Percentiles rank a stretch among this genome's conserved stretches.
Evolutionary conservation across 2,329 filamentous ascomycete genomes (phyloP).

Genomic region (Venturiaceae sp.): DNA sequence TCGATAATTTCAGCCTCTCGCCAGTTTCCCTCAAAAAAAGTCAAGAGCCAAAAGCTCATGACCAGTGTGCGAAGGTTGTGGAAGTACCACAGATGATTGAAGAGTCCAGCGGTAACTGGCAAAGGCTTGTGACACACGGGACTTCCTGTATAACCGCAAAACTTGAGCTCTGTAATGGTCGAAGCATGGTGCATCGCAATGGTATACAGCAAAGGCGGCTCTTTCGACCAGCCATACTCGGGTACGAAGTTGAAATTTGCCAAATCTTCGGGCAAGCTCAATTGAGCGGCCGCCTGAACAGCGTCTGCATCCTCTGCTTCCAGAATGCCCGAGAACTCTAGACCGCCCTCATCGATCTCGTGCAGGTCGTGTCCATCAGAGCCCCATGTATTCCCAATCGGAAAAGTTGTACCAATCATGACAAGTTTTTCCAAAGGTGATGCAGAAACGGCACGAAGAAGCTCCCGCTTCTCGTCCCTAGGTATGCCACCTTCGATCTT

Average conservation of each 20-base stretch:
- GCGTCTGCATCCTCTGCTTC: conserved; percentile 22
- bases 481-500: conserved; percentile 39
- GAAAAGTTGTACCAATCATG: conserved; percentile 33
- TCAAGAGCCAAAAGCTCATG: conserved; percentile 32
- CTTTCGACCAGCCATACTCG: conserved; percentile 29
- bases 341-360: conserved; percentile 17
- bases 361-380: conserved; percentile 21
- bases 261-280: conserved; percentile 14
- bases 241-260: conserved; percentile 9
- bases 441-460: conserved; percentile 29
- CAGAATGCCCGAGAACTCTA: conserved; percentile 14
- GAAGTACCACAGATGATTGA: conserved; percentile 30
- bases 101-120: conserved; percentile 26
- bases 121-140: conserved; percentile 28
- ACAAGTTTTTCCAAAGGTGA: conserved; percentile 35
- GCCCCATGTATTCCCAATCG: conserved; percentile 37
- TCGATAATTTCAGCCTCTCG: conserved; percentile 9
- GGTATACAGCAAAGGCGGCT: conserved; percentile 30
- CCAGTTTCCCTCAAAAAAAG: conserved; percentile 2
- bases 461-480: conserved; percentile 36
- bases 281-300: conserved; percentile 15
- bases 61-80: conserved; percentile 31
- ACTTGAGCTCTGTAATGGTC: conserved; percentile 34
- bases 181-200: conserved; percentile 29
- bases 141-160: conserved; percentile 36